Evolutionary conservation across 1,139 yeast genomes (phyloP), one percentile per base, ranked within the genome.

Genomic region (Kodamaea sp.): DNA sequence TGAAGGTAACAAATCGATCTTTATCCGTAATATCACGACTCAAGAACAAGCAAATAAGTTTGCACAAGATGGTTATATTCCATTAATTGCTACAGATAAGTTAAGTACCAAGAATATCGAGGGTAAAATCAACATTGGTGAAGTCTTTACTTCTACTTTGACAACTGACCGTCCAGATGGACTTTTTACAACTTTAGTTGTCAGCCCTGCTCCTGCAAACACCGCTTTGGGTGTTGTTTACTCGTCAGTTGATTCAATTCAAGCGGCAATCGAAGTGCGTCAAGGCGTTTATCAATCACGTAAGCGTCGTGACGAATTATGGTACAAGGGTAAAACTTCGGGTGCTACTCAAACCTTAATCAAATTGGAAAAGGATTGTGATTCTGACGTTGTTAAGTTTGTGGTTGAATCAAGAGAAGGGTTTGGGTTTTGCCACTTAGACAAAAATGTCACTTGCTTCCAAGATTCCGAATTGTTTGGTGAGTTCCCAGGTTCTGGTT

Each of bases 201-300:
- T 88, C 22, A 87, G 90, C 38, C 67, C 72, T 8, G 69, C 73
- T 1, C 75, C 75, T 4, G 49, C 70, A 10, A 55, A 59, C 44
- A 62, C 76, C 29, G 82, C 94, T 2, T 71, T 94, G 40, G 99
- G 98, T 2, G 73, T 92, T 25, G 97, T 92, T 5, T 92, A 89
- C 65, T 90, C 97, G 0, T 88, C 96, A 0, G 65, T 66, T 31
- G 90, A 82, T 48, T 87, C 96, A 28, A 79, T 94, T 49, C 66
- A 74, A 36, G 94, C 86, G 52, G 92, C 97, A 4, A 76, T 92
- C 49, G 78, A 79, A 44, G 85, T 87, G 29, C 77, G 79, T 35
- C 80, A 86, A 9, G 99, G 99, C 37, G 96, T 92, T 7, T 92
- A 92, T 63, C 97, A 86, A 63, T 88, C 96, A 5, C 82, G 98